Evolutionary conservation across 2,329 filamentous ascomycete species (phyloP), one percentile per base, ranked within the genome.

Genomic region (Cladophialophora yegresii): DNA sequence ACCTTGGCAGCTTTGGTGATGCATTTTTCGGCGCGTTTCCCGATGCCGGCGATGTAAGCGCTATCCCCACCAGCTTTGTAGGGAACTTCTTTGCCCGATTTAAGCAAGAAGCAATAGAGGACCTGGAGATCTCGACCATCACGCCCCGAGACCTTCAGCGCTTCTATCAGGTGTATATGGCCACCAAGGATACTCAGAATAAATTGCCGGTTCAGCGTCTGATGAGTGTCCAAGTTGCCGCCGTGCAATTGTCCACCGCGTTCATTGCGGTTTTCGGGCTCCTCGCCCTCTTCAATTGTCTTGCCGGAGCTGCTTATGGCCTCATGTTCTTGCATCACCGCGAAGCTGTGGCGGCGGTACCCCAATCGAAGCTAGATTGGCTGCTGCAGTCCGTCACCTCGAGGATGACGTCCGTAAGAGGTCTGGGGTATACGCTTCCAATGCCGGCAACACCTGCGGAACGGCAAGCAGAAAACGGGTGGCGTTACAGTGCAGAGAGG

Each of bases 331-430:
- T 64, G 9, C n/a, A 28, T 8, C 13, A 68, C 47, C 54, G 36
- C 28, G 47, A 43, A 28, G 36, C 26, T 12, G 36, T 63, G 12
- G 49, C 53, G n/a, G 26, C 40, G 10, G 51, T 61, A 13, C 63
- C 66, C 12, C 66, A 66, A 54, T 61, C 60, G n/a, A 66, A 64
- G 56, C 53, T 66, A 8, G 64, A 64, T 45, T 67, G 62, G 64
- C 56, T 67, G 53, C 23, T 67, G 13, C 53, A 60, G 47, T 58
- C 54, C 13, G 53, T 58, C 54, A 50, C 22, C 10, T 58, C 55
- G 22, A 49, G 23, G 20, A 23, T 22, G 12, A 23, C 55, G 22
- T 16, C 20, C 9, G 5, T 20, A n/a, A 49, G 43, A 16, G 9
- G 20, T 50, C 13, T 23, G 20, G 55, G 13, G 13, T 23, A 43